Conservation (phyloP, 305 asterid species). For the Fraxinus ornus region DNA sequence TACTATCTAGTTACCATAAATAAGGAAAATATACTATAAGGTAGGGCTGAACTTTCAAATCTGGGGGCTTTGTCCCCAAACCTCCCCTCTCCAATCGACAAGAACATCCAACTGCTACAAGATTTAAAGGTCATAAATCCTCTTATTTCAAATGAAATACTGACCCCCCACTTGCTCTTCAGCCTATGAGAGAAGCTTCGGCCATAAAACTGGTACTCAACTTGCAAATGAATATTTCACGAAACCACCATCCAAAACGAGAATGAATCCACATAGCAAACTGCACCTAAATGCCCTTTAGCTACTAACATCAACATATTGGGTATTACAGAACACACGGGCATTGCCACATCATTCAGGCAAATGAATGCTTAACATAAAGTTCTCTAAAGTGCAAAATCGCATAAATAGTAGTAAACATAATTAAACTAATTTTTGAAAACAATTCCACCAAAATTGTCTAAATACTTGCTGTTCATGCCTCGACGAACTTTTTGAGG, state of each 20-base stretch:
- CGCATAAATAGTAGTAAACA: constrained; percentile 6
- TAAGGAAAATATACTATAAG: no score
- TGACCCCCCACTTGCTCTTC: background rate
- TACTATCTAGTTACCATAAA: no score
- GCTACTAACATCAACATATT: background rate
- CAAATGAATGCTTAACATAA: constrained; percentile 11
- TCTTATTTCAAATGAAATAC: background rate
- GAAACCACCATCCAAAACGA: background rate
- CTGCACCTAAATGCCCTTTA: background rate
- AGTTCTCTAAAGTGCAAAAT: constrained; percentile 1
- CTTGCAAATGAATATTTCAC: background rate
- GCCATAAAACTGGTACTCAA: background rate
- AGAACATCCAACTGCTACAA: background rate
- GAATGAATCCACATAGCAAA: background rate
- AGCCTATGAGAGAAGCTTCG: background rate
- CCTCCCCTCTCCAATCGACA: background rate
- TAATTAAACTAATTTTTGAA: constrained; percentile 6
- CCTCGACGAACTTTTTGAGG: constrained; percentile 60
- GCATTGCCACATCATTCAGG: background rate
- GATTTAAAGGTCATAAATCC: background rate
- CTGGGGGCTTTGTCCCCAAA: no score
- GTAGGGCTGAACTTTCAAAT: no score
- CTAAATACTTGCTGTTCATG: constrained; percentile 22
- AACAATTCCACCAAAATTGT: background rate
- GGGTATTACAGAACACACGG: background rate